Evolutionary conservation across 2,329 filamentous ascomycete species (phyloP).

Genomic region (Arthrobotrys conoides): DNA sequence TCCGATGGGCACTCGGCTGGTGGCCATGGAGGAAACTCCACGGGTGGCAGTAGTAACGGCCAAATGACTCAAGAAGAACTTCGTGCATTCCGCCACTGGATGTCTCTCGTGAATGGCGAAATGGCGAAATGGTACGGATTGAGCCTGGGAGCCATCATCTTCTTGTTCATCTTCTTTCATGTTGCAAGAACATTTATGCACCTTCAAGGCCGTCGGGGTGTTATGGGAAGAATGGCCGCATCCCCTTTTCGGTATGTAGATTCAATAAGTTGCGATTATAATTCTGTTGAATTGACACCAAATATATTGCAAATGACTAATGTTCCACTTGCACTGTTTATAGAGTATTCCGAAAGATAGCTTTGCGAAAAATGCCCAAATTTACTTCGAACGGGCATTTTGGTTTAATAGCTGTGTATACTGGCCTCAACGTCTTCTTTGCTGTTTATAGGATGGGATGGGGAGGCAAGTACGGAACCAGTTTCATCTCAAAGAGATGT

Average conservation of each 20-base stretch:
- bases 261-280: neutral
- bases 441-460: conserved; percentile 66
- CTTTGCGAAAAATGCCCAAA: conserved; percentile 66
- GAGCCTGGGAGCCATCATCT: conserved; percentile 57
- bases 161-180: conserved; percentile 62
- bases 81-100: conserved; percentile 47
- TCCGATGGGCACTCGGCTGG: conserved; percentile 8
- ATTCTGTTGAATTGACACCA: too few species aligned
- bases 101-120: conserved; percentile 43
- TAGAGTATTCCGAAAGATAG: conserved; percentile 61
- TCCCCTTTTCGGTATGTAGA: conserved; percentile 61
- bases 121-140: conserved; percentile 57
- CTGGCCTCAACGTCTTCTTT: conserved; percentile 66
- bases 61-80: conserved; percentile 37
- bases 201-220: conserved; percentile 58
- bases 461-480: conserved; percentile 58
- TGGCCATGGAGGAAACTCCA: conserved; percentile 15
- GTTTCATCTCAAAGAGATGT: conserved; percentile 64
- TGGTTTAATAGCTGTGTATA: conserved; percentile 65
- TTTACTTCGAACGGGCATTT: conserved; percentile 68
- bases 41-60: conserved; percentile 14
- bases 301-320: too few species aligned
- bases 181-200: conserved; percentile 62
- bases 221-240: conserved; percentile 60
- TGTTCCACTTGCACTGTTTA: neutral